A percentile compares a stretch with the other conserved stretches of the same genome.
These are phyloP conservation scores for Moelleriella libera DNA, from an alignment of 2,329 filamentous ascomycete genomes.

Conservation along the genomic window DNA sequence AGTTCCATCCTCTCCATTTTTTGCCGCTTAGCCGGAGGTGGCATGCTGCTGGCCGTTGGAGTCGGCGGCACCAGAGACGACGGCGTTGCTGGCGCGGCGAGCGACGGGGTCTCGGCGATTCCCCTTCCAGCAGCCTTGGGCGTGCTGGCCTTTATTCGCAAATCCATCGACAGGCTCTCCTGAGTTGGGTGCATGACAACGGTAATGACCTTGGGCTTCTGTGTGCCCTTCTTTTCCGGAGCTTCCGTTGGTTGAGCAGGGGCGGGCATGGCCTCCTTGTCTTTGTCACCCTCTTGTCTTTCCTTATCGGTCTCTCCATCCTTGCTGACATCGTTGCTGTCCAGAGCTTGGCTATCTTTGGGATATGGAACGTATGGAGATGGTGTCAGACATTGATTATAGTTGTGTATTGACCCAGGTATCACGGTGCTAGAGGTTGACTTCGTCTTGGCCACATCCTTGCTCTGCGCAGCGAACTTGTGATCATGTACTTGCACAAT, in stretches of 20 bases:
- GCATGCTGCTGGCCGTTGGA: slow-evolving; percentile 44
- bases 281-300: slow-evolving; percentile 18
- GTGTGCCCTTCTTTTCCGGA: slow-evolving; percentile 14
- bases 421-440: slow-evolving; percentile 46
- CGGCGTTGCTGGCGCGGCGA: slow-evolving; percentile 54
- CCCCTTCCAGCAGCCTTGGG: slow-evolving; percentile 33
- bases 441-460: slow-evolving; percentile 37
- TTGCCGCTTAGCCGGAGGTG: slow-evolving; percentile 48
- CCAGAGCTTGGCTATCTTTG: slow-evolving; percentile 32
- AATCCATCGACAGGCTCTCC: slow-evolving; percentile 60
- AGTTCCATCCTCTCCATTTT: slow-evolving; percentile 64
- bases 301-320: slow-evolving; percentile 17
- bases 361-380: slow-evolving; percentile 74
- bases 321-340: slow-evolving; percentile 16
- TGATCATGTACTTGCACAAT: slow-evolving; percentile 93
- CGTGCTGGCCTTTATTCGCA: slow-evolving; percentile 62
- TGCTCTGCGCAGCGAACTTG: slow-evolving; percentile 47
- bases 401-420: slow-evolving; percentile 82
- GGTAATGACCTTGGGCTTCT: slow-evolving; percentile 56
- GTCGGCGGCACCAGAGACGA: slow-evolving; percentile 44
- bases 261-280: slow-evolving; percentile 46
- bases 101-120: slow-evolving; percentile 20
- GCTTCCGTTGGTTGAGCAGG: slow-evolving; percentile 31
- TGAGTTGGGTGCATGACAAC: slow-evolving; percentile 76
- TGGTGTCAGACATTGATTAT: slow-evolving; percentile 79